A percentile compares a stretch with the other conserved stretches of the same genome.
phyloP scores from a whole-genome alignment of 129 eudicot species.

The Solidago caesia region DNA sequence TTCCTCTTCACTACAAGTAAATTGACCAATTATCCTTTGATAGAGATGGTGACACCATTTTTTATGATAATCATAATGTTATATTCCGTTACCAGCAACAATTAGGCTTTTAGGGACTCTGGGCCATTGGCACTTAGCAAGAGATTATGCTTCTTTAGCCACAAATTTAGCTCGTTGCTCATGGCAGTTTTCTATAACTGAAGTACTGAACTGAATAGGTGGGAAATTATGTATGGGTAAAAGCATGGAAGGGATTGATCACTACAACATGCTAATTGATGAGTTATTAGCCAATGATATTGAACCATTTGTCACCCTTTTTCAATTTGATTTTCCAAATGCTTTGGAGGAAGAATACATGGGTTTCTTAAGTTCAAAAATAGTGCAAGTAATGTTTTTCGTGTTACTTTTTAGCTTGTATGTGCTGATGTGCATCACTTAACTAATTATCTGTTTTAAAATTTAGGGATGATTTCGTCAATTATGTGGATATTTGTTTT shows the following conservation, averaged over 20 bases:
- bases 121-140: no score
- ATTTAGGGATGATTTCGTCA: slow-evolving; percentile 23
- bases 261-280: slow-evolving; percentile 37
- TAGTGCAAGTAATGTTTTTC: slow-evolving; percentile 28
- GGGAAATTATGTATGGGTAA: slow-evolving; percentile 43
- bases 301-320: slow-evolving; percentile 38
- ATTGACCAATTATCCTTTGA: background rate
- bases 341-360: slow-evolving; percentile 37
- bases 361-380: slow-evolving; percentile 32
- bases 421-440: background rate
- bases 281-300: slow-evolving; percentile 38
- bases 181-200: no score
- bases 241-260: slow-evolving; percentile 34
- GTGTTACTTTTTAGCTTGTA: background rate
- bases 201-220: slow-evolving; percentile 8
- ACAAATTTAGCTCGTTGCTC: no score
- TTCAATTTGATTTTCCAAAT: slow-evolving; percentile 37
- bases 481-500: slow-evolving; percentile 35
- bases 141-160: no score
- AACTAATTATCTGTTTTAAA: background rate
- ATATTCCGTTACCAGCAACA: no score
- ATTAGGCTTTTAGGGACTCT: no score
- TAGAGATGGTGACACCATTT: no score
- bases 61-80: no score
- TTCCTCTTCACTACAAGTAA: background rate